Conservation (phyloP, 1,139 yeast species). For the Blastobotrys buckinghamii region DNA sequence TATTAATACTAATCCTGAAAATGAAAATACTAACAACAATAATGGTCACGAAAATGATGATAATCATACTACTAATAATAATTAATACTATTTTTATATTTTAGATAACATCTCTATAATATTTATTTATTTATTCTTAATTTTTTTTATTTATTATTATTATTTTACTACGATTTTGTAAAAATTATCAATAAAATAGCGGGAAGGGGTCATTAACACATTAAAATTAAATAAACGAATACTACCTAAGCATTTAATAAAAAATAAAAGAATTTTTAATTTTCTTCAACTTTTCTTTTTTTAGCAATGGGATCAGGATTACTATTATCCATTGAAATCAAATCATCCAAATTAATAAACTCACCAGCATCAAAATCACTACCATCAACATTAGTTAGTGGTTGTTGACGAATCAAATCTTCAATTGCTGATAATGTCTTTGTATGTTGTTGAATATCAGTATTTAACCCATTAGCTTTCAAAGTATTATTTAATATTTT, state of each 20-base stretch:
- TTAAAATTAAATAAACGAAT: too few species aligned
- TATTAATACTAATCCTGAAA: background rate
- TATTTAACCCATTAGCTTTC: background rate
- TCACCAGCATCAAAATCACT: slow-evolving; percentile 2
- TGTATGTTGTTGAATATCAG: background rate
- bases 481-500: slow-evolving; percentile 1
- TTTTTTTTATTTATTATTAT: too few species aligned
- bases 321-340: background rate
- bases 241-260: too few species aligned
- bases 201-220: too few species aligned
- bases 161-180: too few species aligned
- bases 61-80: background rate
- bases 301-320: background rate
- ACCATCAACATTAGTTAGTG: background rate
- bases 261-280: background rate
- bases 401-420: slow-evolving; percentile 7
- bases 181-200: too few species aligned
- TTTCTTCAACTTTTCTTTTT: background rate
- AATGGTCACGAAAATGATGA: background rate
- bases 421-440: slow-evolving; percentile 6
- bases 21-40: too few species aligned
- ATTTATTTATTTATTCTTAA: background rate
- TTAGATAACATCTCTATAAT: too few species aligned
- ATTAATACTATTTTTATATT: background rate
- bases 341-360: slow-evolving; percentile 8